Evolutionary conservation across 148 eudicot species (phyloP).

Genomic region (Oxyria digyna): DNA sequence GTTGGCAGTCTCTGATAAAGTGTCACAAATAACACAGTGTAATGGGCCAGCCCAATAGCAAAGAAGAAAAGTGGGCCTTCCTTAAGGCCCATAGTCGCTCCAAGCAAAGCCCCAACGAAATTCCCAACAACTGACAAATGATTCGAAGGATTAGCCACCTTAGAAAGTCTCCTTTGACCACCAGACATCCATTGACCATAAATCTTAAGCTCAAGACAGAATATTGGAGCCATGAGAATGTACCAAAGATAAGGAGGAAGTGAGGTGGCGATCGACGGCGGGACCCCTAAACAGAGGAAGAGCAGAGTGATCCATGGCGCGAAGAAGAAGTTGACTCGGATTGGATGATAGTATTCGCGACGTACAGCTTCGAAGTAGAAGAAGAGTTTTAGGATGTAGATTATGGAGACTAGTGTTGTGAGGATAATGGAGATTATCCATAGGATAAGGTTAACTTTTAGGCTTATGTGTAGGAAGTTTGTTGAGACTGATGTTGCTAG

Average conservation of each 20-base stretch:
- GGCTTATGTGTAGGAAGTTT: conserved; percentile 12
- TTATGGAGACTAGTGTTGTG: not conserved
- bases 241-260: conserved; percentile 11
- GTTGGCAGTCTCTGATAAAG: conserved; percentile 27
- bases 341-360: conserved; percentile 18
- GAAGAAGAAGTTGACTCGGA: conserved; percentile 28
- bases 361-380: conserved; percentile 20
- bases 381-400: conserved; percentile 16
- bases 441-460: not conserved
- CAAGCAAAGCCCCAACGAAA: conserved; percentile 25
- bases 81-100: conserved; percentile 21
- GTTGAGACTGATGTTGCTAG: conserved; percentile 12
- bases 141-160: conserved; percentile 26
- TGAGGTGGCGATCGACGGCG: conserved; percentile 7
- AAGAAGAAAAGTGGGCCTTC: conserved; percentile 23
- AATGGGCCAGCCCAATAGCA: conserved; percentile 26
- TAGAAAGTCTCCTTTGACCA: conserved; percentile 18
- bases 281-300: conserved; percentile 12
- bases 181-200: conserved; percentile 32
- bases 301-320: conserved; percentile 25
- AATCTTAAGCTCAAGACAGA: conserved; percentile 26
- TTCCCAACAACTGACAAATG: conserved; percentile 27
- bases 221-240: conserved; percentile 16
- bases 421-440: conserved; percentile 17
- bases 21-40: conserved; percentile 27